A percentile compares a stretch with the other conserved stretches of the same genome.
Conservation (phyloP, 225 moss, liverwort and hornwort genomes). For the Sphagnum contortum region DNA sequence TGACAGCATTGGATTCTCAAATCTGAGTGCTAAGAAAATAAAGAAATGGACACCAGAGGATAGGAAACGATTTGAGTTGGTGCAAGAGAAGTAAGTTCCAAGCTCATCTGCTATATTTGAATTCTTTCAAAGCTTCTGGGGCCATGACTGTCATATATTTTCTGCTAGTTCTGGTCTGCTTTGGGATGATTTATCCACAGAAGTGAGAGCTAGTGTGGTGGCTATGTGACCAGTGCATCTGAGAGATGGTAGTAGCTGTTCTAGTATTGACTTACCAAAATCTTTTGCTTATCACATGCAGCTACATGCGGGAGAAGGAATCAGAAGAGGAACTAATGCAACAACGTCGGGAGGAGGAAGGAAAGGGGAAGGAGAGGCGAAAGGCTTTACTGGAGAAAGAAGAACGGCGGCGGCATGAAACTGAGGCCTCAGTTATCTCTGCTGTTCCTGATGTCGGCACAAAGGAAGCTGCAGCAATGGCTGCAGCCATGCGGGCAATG, state of each 20-base stretch:
- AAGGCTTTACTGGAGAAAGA: slow-evolving; percentile 87
- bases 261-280: too few relatives aligned
- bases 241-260: too few relatives aligned
- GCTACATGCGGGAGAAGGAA: slow-evolving; percentile 98
- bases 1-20: slow-evolving; percentile 97
- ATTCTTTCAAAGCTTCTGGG: too few relatives aligned
- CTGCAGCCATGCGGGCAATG: slow-evolving; percentile 91
- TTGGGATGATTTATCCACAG: too few relatives aligned
- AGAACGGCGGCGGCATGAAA: slow-evolving; percentile 82
- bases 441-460: slow-evolving; percentile 93
- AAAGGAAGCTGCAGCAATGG: slow-evolving; percentile 99
- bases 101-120: too few relatives aligned
- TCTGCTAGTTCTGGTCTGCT: too few relatives aligned
- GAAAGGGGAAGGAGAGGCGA: slow-evolving; percentile 84
- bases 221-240: too few relatives aligned
- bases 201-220: too few relatives aligned
- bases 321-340: slow-evolving; percentile 92
- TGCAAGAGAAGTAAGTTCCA: slow-evolving; percentile 88
- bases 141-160: too few relatives aligned
- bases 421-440: slow-evolving; percentile 88
- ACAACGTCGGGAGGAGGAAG: slow-evolving; percentile 96
- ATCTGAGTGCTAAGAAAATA: slow-evolving; percentile 97
- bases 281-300: slow-evolving; percentile 11
- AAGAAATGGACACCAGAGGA: slow-evolving; percentile 98
- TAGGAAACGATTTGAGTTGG: slow-evolving; percentile 91